Conservation (phyloP, 2,329 filamentous ascomycete species). For the Colletotrichum sp. region DNA sequence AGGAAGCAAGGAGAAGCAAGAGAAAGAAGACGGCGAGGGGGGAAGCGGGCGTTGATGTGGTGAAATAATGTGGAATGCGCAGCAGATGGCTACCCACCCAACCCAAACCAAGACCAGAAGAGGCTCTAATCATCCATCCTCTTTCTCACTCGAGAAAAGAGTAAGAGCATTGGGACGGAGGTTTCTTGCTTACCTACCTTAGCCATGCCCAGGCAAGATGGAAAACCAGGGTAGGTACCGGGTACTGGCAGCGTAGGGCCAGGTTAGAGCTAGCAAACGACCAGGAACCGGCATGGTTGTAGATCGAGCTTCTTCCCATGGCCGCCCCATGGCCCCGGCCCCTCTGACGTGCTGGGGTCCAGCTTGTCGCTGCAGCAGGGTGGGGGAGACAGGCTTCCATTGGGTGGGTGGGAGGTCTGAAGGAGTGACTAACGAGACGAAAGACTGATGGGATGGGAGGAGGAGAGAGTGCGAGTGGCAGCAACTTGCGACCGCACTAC, state of each 20-base stretch:
- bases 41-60: background rate
- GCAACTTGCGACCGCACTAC: background rate
- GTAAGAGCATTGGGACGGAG: background rate
- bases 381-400: background rate
- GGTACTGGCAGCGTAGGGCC: background rate
- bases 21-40: background rate
- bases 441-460: background rate
- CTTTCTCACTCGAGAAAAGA: background rate
- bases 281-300: background rate
- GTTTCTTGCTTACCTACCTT: background rate
- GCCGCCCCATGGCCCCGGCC: background rate
- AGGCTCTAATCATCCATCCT: conserved; percentile 5
- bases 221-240: background rate
- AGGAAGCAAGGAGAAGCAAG: background rate
- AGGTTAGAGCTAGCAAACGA: background rate
- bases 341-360: conserved; percentile 15
- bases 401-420: background rate
- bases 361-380: background rate
- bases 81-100: background rate
- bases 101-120: background rate
- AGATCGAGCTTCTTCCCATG: background rate
- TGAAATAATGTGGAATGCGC: conserved; percentile 3
- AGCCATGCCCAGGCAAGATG: background rate
- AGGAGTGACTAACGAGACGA: conserved; percentile 7
- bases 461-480: background rate